Percentiles rank a stretch among this genome's conserved stretches.
Evolutionary conservation across 495 filamentous ascomycete genomes (phyloP).

Genomic region (Immersiella caudata): DNA sequence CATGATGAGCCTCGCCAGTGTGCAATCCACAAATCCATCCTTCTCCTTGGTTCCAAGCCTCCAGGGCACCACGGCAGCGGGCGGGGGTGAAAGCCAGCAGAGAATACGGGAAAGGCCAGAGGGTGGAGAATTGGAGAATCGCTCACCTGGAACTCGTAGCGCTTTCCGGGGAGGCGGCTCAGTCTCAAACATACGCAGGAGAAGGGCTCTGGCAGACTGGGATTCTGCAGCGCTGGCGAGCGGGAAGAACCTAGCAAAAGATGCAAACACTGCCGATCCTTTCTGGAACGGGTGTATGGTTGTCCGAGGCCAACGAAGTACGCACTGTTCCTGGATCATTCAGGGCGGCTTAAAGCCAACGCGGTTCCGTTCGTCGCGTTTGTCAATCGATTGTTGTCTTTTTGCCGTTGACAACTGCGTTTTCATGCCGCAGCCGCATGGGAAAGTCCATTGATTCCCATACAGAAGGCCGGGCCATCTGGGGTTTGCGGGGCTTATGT

Average conservation of each 20-base stretch:
- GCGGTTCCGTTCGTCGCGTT: neutral
- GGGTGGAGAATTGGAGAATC: neutral
- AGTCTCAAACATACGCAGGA: neutral
- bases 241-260: neutral
- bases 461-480: neutral
- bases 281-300: constrained; percentile 5
- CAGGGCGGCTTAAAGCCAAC: neutral
- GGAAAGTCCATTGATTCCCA: neutral
- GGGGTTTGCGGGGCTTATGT: neutral
- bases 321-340: neutral
- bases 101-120: neutral
- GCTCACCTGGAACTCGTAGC: neutral
- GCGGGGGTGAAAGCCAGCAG: neutral
- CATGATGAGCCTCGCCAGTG: neutral
- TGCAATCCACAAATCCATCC: neutral
- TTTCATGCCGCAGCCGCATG: neutral
- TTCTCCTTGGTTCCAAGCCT: neutral
- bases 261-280: constrained; percentile 12
- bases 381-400: neutral
- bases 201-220: neutral
- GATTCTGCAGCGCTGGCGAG: neutral
- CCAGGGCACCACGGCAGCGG: neutral
- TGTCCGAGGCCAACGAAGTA: neutral
- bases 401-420: neutral
- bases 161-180: neutral